phyloP scores from a whole-genome alignment of 208 protist species.

The Crithidia brevicula region DNA sequence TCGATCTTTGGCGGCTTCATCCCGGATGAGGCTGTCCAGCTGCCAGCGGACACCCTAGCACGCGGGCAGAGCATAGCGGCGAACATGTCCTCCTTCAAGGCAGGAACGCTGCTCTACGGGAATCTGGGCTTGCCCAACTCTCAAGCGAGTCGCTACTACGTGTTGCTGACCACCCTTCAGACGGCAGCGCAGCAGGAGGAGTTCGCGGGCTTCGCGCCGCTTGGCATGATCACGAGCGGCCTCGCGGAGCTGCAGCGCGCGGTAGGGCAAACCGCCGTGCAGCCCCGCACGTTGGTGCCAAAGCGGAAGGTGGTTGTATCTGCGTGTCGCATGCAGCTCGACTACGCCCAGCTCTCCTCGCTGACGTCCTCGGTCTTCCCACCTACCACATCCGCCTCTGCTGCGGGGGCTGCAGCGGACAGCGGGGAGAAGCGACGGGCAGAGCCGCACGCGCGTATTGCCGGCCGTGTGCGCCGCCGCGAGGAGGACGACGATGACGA shows the following conservation, averaged over 20 bases:
- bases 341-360: conserved; percentile 27
- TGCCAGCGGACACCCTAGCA: conserved; percentile 16
- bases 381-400: not conserved
- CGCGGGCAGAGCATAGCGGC: conserved; percentile 28
- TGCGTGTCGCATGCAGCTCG: conserved; percentile 44
- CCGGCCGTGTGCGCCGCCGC: conserved; percentile 57
- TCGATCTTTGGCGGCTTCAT: conserved; percentile 82
- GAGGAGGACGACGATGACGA: conserved; percentile 62
- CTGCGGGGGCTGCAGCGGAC: not conserved
- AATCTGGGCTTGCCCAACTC: conserved; percentile 74
- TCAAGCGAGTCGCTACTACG: conserved; percentile 80
- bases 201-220: conserved; percentile 48
- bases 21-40: conserved; percentile 51
- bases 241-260: conserved; percentile 52
- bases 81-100: conserved; percentile 49
- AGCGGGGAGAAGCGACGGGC: not conserved
- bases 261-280: conserved; percentile 39
- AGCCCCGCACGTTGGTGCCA: conserved; percentile 69
- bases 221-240: conserved; percentile 64
- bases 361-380: not conserved
- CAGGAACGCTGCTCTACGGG: conserved; percentile 66
- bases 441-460: conserved; percentile 36
- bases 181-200: conserved; percentile 33
- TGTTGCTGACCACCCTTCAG: conserved; percentile 54
- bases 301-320: conserved; percentile 51